Base-by-base conservation (phyloP, 2,329 filamentous ascomycete species). In the Cercospora janseana region DNA sequence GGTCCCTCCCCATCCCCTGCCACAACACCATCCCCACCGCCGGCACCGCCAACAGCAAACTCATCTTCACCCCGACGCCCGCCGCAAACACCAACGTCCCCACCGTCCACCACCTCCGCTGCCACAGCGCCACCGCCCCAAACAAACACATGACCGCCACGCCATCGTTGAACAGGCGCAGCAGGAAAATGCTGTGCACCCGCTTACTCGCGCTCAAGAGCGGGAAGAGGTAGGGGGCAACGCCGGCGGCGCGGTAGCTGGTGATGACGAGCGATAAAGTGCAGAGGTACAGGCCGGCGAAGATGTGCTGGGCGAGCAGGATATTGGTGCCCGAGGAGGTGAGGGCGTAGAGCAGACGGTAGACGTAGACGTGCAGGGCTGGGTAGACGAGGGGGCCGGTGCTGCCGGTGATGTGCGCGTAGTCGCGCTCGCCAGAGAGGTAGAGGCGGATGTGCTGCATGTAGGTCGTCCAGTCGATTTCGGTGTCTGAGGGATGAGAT, bases 381-480 rank as follows among this genome's bases (percentile, higher is more conserved):
- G 93, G 93, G 71, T 98, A 98, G 53, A 98, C 93, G 43, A 97
- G 78, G 3, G 93, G 93, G 1, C 93, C 93, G 0, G 93, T 98
- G 52, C 83, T 86, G 60, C 93, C 93, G 65, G 85, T 80, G 66
- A 98, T 91, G 51, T 83, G 79, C 54, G 81, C 82, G 70, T 98
- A 98, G 70, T 96, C 86, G 66, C 87, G 83, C 75, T 97, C 91
- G 64, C 93, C 93, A 13, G 81, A 77, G 37, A 91, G 73, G 64
- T 86, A 93, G 61, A 91, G 83, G 31, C 79, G 72, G 35, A 97
- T 78, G 65, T 98, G 93, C 68, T 96, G 80, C 91, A 98, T 97
- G 70, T 98, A 98, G 0, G 93, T 89, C 52, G 79, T 80, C 92
- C 92, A 98, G 72, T 98, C 93, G 65, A 98, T 98, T 70, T 98